Base-by-base conservation (phyloP, 345 rosid species). In the Luvunga scandens region DNA sequence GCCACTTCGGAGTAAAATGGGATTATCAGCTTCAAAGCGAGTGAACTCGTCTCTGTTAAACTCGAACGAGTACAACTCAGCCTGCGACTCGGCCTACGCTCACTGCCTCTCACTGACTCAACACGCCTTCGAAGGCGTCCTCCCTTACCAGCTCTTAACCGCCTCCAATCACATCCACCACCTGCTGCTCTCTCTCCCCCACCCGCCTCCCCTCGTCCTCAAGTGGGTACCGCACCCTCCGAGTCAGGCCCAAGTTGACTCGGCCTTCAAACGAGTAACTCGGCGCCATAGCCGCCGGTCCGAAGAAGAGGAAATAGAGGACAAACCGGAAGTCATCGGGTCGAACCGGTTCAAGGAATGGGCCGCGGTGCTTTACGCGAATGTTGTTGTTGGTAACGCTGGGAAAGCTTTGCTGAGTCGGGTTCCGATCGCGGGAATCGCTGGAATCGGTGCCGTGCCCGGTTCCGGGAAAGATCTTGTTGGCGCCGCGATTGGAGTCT, bases 191-290 rank as follows among this genome's bases (percentile, higher is more conserved):
- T 81, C 55, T 84, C 61, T 68, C 81, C 48, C 38, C 80, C 63
- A 66, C 63, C 70, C 79, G 0, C 77, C 63, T 66, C 87, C 92
- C 33, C 83, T 88, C 45, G 61, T 91, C 80, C 71, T 78, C 85
- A 82, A 77, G 30, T 92, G 98, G 98, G 82, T 91, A 57, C 85
- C 95, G 7, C 76, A 85, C 64, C 93, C 98, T n/a, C 98, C 98
- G 24, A 67, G 85, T 62, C 93, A 85, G 61, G 33, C 86, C 66
- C 94, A 87, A 76, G 87, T 93, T 69, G 93, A 95, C 85, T 87
- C 91, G 18, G 94, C 97, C 72, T 87, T 91, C 81, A 86, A 86
- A 9, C 13, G 60, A 78, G 79, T 84, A 30, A n/a, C 83, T 53
- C 31, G 45, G 19, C 74, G 28, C 62, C 28, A 12, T 2, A n/a